phyloP scores from a whole-genome alignment of 2,329 filamentous ascomycete genomes.

The Fusarium graminum region DNA sequence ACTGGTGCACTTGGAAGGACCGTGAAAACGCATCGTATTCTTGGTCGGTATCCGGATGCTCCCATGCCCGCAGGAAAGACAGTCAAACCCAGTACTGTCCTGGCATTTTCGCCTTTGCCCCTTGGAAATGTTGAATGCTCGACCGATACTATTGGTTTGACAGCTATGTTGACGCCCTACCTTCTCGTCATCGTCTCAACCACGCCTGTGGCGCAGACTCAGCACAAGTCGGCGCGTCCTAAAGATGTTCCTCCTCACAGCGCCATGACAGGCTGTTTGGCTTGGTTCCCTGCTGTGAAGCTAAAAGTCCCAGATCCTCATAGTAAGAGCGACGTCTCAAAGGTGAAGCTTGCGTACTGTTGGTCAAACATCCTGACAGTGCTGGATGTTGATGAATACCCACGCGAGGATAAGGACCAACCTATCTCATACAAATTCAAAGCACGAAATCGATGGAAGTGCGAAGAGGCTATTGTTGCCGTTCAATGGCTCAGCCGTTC shows the following conservation, averaged over 20 bases:
- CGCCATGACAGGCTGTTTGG: slow-evolving; percentile 91
- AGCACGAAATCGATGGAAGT: slow-evolving; percentile 88
- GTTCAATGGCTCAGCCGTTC: slow-evolving; percentile 97
- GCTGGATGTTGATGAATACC: slow-evolving; percentile 84
- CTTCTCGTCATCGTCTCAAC: slow-evolving; percentile 97
- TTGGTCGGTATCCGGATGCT: slow-evolving; percentile 88
- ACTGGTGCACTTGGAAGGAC: slow-evolving; percentile 86
- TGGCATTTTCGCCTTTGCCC: slow-evolving; percentile 90
- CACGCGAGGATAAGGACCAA: slow-evolving; percentile 77
- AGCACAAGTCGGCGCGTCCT: slow-evolving; percentile 91
- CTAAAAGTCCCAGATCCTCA: slow-evolving; percentile 80
- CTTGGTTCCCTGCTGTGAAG: slow-evolving; percentile 97
- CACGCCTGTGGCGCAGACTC: slow-evolving; percentile 94
- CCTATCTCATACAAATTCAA: slow-evolving; percentile 83
- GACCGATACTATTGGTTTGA: slow-evolving; percentile 89
- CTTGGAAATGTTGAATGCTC: slow-evolving; percentile 93
- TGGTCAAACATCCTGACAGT: slow-evolving; percentile 99
- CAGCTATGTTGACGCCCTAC: slow-evolving; percentile 96
- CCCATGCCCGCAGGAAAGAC: slow-evolving; percentile 72
- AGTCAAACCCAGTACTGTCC: slow-evolving; percentile 91
- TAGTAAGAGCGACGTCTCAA: slow-evolving; percentile 77
- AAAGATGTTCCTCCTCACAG: slow-evolving; percentile 93
- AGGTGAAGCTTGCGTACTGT: slow-evolving; percentile 93
- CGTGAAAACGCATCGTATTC: slow-evolving; percentile 89
- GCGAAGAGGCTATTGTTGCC: slow-evolving; percentile 94